Base-by-base conservation (phyloP, 2,329 filamentous ascomycete species). In the Hypoxylon sp. region DNA sequence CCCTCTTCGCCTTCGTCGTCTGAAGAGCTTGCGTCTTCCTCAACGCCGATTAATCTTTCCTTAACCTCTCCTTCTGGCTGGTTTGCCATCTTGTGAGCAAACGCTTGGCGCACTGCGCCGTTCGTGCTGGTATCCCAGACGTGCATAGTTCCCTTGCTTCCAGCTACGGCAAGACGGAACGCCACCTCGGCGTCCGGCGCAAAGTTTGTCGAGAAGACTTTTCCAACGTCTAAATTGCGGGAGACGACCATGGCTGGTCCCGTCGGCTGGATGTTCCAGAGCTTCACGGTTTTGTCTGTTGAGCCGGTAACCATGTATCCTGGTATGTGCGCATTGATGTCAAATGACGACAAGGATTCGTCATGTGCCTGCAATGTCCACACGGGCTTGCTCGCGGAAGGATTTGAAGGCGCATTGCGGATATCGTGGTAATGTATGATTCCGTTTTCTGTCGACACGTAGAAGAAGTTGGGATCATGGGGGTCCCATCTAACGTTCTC, bases 121-220 rank as follows among this genome's bases (percentile, higher is more conserved):
- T 99, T 99, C 49, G 94, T 99, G 70, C 90, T 84, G 15, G 94
- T 97, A 72, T 97, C 93, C 94, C 94, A 99, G 43, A 99, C 86
- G 70, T 96, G 90, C 67, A 97, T 86, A 25, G 84, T 83, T 34
- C 94, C 94, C 76, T 95, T 95, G 78, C 92, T 97, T 46, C 94
- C 94, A 5, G 93, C 94, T 12, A 99, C 91, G 2, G 92, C 90
- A 32, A 99, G 79, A 44, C 94, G 82, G 80, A 97, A 99, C 16
- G 90, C 89, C 7, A 97, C 91, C 72, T 94, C 90, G 23, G 86
- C 73, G 69, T 99, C 94, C 1, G 94, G 93, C 3, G 89, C 94
- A 71, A 97, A 99, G 5, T 82, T 83, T 2, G 92, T 89, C 7
- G 90, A 90, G 73, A 99, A 99, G 26, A 99, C 89, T 74, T 93